Base-by-base conservation (phyloP, 345 rosid genomes). In the Aquilaria malaccensis region DNA sequence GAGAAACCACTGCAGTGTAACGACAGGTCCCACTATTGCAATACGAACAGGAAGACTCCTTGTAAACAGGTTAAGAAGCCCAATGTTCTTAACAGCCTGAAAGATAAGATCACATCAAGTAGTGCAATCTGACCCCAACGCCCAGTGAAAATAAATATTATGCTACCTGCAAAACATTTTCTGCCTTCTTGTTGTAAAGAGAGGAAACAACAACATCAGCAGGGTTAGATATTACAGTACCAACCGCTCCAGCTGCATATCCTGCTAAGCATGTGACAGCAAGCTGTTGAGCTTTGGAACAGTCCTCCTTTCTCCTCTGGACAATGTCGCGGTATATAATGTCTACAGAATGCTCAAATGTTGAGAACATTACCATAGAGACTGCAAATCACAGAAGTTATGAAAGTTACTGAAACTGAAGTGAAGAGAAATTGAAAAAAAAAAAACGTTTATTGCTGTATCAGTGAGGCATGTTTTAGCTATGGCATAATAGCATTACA, bases 241-340 rank as follows among this genome's bases (percentile, higher is more conserved):
- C 86, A 69, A 84, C 77, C 7, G 95, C 77, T 66, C 90, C 90
- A 76, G 95, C 90, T 22, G 80, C 67, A 52, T 87, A 87, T 45
- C 90, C 95, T 67, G 95, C 88, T 64, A 84, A 65, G 80, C 88
- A 84, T 48, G 95, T 80, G 50, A 87, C 88, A 59, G 88, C 90
- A 0, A 87, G 88, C 68, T 84, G 86, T 77, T 79, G 85, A 71
- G 70, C 62, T 62, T 60, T 82, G 33, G 88, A 80, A 63, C 95
- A 81, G 56, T 87, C 86, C 63, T 81, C 81, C 70, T 82, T 87
- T 63, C 76, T 63, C 63, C 75, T 77, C 46, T 67, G 59, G 64
- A 81, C 56, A 6, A 81, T 62, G 2, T 73, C 76, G n/a, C 66
- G 67, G 62, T 84, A 87, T 30, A 81, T 59, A 58, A 84, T 69